Base-by-base conservation (phyloP, 139 green algal genomes). In the Picochlorum sp. region DNA sequence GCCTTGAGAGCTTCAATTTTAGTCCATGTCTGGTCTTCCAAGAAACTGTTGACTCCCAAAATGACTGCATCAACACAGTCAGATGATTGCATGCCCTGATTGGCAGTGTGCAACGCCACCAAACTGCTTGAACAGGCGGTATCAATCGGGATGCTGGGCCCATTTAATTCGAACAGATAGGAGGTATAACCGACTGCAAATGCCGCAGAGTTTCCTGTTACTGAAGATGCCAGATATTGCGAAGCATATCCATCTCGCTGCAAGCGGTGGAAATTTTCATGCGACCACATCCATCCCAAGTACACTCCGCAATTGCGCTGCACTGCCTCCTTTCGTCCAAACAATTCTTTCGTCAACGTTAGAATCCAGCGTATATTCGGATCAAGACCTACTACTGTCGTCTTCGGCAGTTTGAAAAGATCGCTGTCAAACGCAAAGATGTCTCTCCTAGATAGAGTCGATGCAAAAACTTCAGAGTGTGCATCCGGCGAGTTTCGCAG, bases 291-390 rank as follows among this genome's bases (percentile, higher is more conserved):
- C 74, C 76, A 82, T 37, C 76, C 76, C 0, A 81, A 81, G 9
- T 50, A 71, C 51, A 65, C 74, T 2, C 52, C 66, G 28, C 52
- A 41, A 45, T 67, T 7, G 20, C 21, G 14, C 24, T 11, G 46
- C 21, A 37, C 28, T n/a, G 21, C 11, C 2, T 56, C 56, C 6
- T 26, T 2, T 49, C 57, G 30, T 52, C 66, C 84, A 24, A 69
- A 66, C 15, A 69, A 65, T 6, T 32, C 32, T 18, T 82, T 41
- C 16, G 85, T 83, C 21, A 82, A 57, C 65, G 86, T 59, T 56
- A 92, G 67, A 49, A 91, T 77, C 56, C 90, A 47, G 34, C 87
- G 80, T 24, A 79, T 69, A 64, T 91, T 82, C 0, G 87, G 87
- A 62, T 94, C 87, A 72, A 94, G 79, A 5, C 77, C 46, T 1